Evolutionary conservation across 108 stramenopile genomes (phyloP), one percentile per base, ranked within the genome.

Genomic region (Chaetoceros tenuissimus): DNA sequence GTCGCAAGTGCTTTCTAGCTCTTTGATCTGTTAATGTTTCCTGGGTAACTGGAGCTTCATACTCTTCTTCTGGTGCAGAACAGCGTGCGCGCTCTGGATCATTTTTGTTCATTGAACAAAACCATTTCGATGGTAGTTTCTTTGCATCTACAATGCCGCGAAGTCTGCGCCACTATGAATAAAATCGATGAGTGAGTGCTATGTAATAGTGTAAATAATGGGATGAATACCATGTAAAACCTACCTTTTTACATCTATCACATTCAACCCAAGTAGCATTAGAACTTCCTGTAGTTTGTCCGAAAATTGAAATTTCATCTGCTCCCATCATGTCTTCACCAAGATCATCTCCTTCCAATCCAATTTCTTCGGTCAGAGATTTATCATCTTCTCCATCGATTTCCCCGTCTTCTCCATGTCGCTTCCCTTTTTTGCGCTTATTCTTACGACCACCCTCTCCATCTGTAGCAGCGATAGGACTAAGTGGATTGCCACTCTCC

Each of bases 251-350:
- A 68, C 91, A 92, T 46, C 80, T 83, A 76, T 92, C 91, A 62
- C 91, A 92, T 59, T 89, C 81, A 18, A 92, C 91, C 90, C 91
- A 92, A 44, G 87, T 89, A 22, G 83, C 75, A 60, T 92, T 86
- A 67, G 67, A 79, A 16, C 72, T 40, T 27, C 91, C 91, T 16
- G 81, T 68, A 34, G 91, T 89, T 49, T 87, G 87, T 20, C 87
- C 87, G 66, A 89, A 92, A 46, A 92, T 92, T 3, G 84, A 85
- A 34, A 74, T 80, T 62, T 84, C 86, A 28, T 84, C 84, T 8
- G 72, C 68, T 8, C 79, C 84, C 34, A 60, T 27, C 5, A 55
- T 71, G 0, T 62, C 59, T 24, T 72, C 71, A 17, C 45, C 61
- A 28, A 2, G 48, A 1, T 30, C 22, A 30, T 40, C 26, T 20